A percentile compares a stretch with the other conserved stretches of the same genome.
Evolutionary conservation across 345 rosid genomes (phyloP).

Genomic region (Salix caprea): DNA sequence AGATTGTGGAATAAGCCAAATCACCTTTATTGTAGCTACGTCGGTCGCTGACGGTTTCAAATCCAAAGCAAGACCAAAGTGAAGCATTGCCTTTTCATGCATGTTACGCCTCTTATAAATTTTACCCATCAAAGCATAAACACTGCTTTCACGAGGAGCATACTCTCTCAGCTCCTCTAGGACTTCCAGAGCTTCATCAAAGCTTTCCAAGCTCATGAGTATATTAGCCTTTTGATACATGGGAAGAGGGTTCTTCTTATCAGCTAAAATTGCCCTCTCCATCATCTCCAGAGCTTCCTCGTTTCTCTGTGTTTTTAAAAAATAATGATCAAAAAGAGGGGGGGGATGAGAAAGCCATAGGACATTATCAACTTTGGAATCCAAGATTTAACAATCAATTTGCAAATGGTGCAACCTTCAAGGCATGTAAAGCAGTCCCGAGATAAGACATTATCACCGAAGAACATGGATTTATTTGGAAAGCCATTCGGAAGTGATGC

Average conservation of each 20-base stretch:
- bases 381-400: slow-evolving; percentile 3
- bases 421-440: slow-evolving; percentile 82
- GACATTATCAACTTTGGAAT: not conserved
- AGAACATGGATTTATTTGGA: slow-evolving; percentile 73
- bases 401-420: slow-evolving; percentile 45
- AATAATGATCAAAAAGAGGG: not conserved
- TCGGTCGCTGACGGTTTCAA: slow-evolving; percentile 92
- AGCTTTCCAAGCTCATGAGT: slow-evolving; percentile 64
- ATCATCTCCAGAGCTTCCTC: slow-evolving; percentile 84
- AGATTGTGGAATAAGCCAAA: not conserved
- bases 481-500: slow-evolving; percentile 94
- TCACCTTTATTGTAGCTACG: slow-evolving; percentile 88
- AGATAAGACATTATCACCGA: slow-evolving; percentile 96
- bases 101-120: slow-evolving; percentile 68
- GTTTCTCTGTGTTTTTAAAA: slow-evolving; percentile 53
- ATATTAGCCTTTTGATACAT: slow-evolving; percentile 96
- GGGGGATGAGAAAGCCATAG: not conserved
- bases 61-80: slow-evolving; percentile 92
- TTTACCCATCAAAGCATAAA: slow-evolving; percentile 91
- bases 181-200: slow-evolving; percentile 85
- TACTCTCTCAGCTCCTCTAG: slow-evolving; percentile 90
- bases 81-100: slow-evolving; percentile 89
- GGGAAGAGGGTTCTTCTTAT: slow-evolving; percentile 91
- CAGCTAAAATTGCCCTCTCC: slow-evolving; percentile 88
- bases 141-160: slow-evolving; percentile 91